Evolutionary conservation across 192 early-diverging fungal genomes (phyloP), one percentile per base, ranked within the genome.

Genomic region (Gaertneriomyces sp.): DNA sequence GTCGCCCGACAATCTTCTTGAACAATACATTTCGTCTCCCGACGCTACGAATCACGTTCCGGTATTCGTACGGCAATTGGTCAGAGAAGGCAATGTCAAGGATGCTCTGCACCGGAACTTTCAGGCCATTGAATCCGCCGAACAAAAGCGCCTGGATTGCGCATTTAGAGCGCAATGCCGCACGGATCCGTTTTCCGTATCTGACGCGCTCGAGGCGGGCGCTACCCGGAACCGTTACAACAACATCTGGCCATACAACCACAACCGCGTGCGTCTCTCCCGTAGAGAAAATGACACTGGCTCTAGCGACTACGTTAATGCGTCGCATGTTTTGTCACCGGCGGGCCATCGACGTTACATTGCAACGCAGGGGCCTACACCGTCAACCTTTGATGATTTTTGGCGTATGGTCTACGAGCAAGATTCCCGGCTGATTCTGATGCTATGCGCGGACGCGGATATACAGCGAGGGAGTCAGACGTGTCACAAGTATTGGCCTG

Each of bases 401-500:
- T 95, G 91, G 91, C 76, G 78, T 64, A 90, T 93, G 89, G 74
- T 87, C 1, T 79, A 80, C 72, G 88, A 95, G 59, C 85, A 94
- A 17, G 63, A 81, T 42, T 71, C 79, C 3, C 73, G 76, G 4
- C 85, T 94, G 6, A 85, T 95, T 55, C 87, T 93, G 4, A 91
- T 90, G 81, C 74, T 95, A 6, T 58, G 57, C 20, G 66, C 66
- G 1, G 66, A 68, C 65, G 88, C 75, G 2, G 87, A 89, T 72
- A 81, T 85, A 41, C 82, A 89, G 53, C 72, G 75, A 45, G 70
- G 85, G 4, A 76, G 78, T 8, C 71, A 74, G 16, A 93, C 91
- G 63, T 93, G 90, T 55, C 87, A 89, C 65, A 77, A 76, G 33
- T 96, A 95, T 69, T 96, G 91, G 91, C 92, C 93, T 4, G n/a